These are phyloP conservation scores for Nymphaea colorata DNA, from an alignment of 164 flowering plant genomes.

Conservation along the genomic window DNA sequence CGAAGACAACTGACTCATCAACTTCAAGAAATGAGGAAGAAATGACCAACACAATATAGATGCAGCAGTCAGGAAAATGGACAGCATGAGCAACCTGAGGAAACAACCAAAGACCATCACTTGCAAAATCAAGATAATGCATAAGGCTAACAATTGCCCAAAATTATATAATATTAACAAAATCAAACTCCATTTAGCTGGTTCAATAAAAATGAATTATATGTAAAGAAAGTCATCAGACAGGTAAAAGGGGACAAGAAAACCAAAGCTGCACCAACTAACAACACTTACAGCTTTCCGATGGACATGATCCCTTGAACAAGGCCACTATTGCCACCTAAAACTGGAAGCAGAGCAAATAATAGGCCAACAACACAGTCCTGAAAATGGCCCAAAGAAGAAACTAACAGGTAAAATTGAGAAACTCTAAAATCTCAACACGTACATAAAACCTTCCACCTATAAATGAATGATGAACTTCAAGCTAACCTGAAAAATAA, in stretches of 20 bases:
- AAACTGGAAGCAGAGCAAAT: slow-evolving; percentile 94
- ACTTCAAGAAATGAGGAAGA: slow-evolving; percentile 83
- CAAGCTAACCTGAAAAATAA: slow-evolving; percentile 74
- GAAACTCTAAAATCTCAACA: no score
- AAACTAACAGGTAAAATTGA: not conserved
- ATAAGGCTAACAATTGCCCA: not conserved
- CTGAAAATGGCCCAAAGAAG: slow-evolving; percentile 26
- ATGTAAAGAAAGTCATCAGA: no score
- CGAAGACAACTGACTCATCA: slow-evolving; percentile 83
- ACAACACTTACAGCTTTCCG: slow-evolving; percentile 68
- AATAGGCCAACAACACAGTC: slow-evolving; percentile 98
- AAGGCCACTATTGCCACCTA: slow-evolving; percentile 86
- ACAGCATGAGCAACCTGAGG: slow-evolving; percentile 67
- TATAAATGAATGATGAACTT: not conserved
- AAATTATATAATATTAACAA: not conserved
- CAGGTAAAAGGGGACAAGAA: not conserved
- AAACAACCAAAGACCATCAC: not conserved
- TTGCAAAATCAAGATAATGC: not conserved
- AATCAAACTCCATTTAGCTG: not conserved
- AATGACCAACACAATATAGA: slow-evolving; percentile 83
- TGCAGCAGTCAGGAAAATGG: slow-evolving; percentile 51
- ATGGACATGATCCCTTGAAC: slow-evolving; percentile 69
- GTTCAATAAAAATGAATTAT: not conserved
- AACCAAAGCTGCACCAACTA: not conserved
- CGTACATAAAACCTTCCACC: not conserved